These are phyloP conservation scores for Solanum pimpinellifolium DNA, from an alignment of 257 asterid genomes.

Conservation along the genomic window DNA sequence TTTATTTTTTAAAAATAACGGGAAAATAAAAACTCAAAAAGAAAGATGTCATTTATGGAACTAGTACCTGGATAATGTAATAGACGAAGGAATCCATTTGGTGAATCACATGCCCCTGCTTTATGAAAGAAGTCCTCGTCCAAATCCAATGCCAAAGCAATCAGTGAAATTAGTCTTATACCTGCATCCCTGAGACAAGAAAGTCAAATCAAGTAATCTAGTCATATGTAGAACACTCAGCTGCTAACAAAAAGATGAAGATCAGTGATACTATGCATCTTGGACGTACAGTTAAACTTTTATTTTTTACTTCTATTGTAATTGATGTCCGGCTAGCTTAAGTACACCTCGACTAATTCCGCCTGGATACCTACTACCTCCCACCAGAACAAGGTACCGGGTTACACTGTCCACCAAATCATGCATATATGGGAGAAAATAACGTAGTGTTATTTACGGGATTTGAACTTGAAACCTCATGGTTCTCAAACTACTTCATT, in stretches of 20 bases:
- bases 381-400: not conserved
- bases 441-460: not conserved
- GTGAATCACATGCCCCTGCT: constrained; percentile 34
- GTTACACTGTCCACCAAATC: not conserved
- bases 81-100: constrained; percentile 35
- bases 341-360: not conserved
- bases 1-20: no score
- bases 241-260: not conserved
- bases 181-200: constrained; percentile 32
- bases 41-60: not conserved
- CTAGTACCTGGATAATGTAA: constrained; percentile 44
- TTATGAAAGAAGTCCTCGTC: constrained; percentile 40
- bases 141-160: constrained; percentile 46
- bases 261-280: not conserved
- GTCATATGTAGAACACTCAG: not conserved
- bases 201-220: not conserved
- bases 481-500: not conserved
- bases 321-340: not conserved
- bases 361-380: not conserved
- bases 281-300: not conserved
- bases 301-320: not conserved
- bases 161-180: constrained; percentile 19
- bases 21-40: not conserved
- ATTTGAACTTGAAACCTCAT: not conserved
- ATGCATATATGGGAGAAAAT: not conserved